Conservation (phyloP, 176 grass and related monocot genomes). For the Aegilops speltoides region DNA sequence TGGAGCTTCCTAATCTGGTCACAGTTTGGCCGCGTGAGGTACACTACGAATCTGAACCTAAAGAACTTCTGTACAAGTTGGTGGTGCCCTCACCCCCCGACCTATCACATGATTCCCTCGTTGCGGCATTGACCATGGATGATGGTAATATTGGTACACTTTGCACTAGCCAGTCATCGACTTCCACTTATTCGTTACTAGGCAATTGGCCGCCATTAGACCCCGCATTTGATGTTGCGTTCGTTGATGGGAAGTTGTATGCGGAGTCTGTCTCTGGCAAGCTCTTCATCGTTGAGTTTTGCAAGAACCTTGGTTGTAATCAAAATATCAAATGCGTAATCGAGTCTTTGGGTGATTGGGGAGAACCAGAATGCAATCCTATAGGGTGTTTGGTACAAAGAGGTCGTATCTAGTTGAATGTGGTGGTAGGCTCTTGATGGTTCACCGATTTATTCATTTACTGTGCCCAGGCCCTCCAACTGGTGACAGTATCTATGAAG, state of each 20-base stretch:
- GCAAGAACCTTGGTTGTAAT: no score
- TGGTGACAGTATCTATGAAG: no score
- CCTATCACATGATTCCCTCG: neutral
- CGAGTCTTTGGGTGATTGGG: neutral
- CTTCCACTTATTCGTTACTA: neutral
- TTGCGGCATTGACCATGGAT: neutral
- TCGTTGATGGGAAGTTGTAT: neutral
- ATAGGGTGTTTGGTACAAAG: rapidly evolving
- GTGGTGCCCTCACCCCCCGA: neutral
- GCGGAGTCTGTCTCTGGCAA: neutral
- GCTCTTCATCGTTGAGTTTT: neutral
- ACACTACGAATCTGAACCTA: neutral
- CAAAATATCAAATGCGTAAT: neutral
- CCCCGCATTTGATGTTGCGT: neutral
- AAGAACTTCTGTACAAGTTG: neutral
- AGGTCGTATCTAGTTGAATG: neutral
- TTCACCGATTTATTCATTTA: neutral
- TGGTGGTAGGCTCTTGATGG: neutral
- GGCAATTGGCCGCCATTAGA: neutral
- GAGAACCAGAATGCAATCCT: no score
- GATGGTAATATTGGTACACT: neutral
- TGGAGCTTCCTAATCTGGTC: neutral
- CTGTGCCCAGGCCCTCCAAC: no score
- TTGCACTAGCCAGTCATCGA: neutral
- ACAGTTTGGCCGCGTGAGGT: neutral